Evolutionary conservation across 78 protist genomes (phyloP), one percentile per base, ranked within the genome.

Genomic region (Dictyostelium brefeldianum): DNA sequence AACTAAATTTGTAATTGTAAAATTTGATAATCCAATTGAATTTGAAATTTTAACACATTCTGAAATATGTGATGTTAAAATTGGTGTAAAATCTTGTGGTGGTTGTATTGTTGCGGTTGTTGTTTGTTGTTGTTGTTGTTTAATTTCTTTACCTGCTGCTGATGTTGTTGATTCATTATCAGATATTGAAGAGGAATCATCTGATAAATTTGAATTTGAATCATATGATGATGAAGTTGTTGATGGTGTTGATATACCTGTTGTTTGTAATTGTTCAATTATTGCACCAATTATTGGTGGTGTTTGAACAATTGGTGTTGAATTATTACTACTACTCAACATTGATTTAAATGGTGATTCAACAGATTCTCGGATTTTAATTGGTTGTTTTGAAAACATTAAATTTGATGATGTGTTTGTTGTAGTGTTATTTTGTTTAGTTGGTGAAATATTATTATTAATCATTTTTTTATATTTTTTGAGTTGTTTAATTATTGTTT

Each of bases 1-100:
- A n/a, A 85, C 92, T 17, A 85, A 48, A 62, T 85, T 73, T 22
- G 36, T 18, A 20, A 53, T n/a, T 18, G 50, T 54, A 57, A 85
- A 85, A 46, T 50, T 46, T 0, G 43, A 9, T 25, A 85, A 50
- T 25, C 75, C 48, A 29, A 75, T 85, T 11, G 71, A 53, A 18
- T 78, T 85, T 4, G 83, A 74, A 27, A 85, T 48, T n/a, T 85
- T 59, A 22, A 85, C 14, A 3, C 36, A 6, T 4, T 75, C 70
- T 17, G 67, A 54, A 4, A 20, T 10, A 22, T 80, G 78, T 9
- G 59, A 41, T 29, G 67, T 75, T 14, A 77, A 53, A 18, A 73
- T 2, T 20, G 81, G 83, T n/a, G 67, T 59, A 46, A 47, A 85
- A 75, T 85, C 92, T n/a, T 75, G 64, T 25, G 27, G 27, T 36